Base-by-base conservation (phyloP, 495 filamentous ascomycete species). In the Parachaetomium inaequale region DNA sequence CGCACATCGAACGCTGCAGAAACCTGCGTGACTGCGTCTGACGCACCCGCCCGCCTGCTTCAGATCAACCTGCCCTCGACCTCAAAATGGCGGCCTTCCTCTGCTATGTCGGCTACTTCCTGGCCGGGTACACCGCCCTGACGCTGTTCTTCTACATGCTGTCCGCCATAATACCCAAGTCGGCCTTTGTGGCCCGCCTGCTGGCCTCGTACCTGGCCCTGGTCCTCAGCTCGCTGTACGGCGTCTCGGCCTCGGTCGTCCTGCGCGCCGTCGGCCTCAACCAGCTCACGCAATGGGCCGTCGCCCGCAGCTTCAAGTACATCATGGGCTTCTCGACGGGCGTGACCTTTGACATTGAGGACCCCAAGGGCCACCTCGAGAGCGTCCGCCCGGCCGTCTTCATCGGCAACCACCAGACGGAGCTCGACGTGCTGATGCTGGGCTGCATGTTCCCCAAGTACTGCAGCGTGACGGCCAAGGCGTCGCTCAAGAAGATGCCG, bases 401-500 rank as follows among this genome's bases (percentile, higher is more conserved):
- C 69, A 82, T 98, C 67, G 88, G 86, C 28, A 98, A 98, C 72
- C 93, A 98, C 78, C 93, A 97, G 79, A 89, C 87, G 6, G 95
- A 97, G 73, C 83, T 99, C 59, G 94, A 99, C 71, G 89, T 99
- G 34, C 81, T 96, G 55, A 87, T 98, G 83, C 82, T 98, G 14
- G 94, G 91, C 42, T 74, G 77, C 66, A 82, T 94, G 62, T 96
- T 96, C 79, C 95, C 94, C 14, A 87, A 86, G 58, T 92, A 94
- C 80, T 95, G 90, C 78, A 90, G 86, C 71, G 90, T 99, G 50
- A 97, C 93, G 6, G 92, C 93, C 43, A 99, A 99, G 84, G 86
- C 88, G 68, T 88, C 85, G 38, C 78, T 99, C 65, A 87, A 86
- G 66, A 83, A 82, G 47, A 74, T 87, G n/a, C 94, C 94, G 2